Percentiles rank a stretch among this genome's conserved stretches.
Evolutionary conservation across 768 basidiomycete genomes (phyloP).

Genomic region (Leucocoprinus leucothites): DNA sequence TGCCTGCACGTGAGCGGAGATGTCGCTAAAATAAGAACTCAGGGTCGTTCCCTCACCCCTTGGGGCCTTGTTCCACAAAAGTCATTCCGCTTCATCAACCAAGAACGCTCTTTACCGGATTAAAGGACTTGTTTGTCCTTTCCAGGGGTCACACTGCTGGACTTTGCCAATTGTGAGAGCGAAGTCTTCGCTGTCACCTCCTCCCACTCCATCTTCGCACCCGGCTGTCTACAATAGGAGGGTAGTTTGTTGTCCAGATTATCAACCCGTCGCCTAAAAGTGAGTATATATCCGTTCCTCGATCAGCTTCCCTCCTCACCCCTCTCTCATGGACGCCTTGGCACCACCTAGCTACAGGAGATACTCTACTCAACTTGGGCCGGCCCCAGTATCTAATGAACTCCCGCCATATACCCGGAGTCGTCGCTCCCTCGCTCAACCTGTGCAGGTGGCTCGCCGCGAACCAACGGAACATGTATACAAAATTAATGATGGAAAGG

Average conservation of each 20-base stretch:
- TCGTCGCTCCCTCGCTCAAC: conserved; percentile 40
- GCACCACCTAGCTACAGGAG: conserved; percentile 50
- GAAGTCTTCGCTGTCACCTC: not conserved
- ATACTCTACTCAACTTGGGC: conserved; percentile 48
- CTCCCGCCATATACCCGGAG: conserved; percentile 41
- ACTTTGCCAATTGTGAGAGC: conserved; percentile 19
- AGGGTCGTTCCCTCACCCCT: not conserved
- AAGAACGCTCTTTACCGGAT: conserved; percentile 10
- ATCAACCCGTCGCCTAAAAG: conserved; percentile 7
- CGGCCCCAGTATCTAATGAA: conserved; percentile 44
- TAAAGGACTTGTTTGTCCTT: conserved; percentile 14
- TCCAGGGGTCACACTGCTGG: not conserved
- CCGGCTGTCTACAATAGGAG: conserved; percentile 24
- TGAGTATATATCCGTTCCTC: conserved; percentile 14
- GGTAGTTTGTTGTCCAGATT: conserved; percentile 25
- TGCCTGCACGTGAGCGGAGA: conserved; percentile 1
- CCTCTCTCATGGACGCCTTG: conserved; percentile 39
- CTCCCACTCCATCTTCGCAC: conserved; percentile 12
- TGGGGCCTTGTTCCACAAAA: conserved; percentile 7
- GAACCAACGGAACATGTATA: conserved; percentile 50
- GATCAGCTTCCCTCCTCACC: conserved; percentile 4
- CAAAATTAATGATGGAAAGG: conserved; percentile 37
- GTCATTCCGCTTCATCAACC: conserved; percentile 6
- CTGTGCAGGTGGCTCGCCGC: conserved; percentile 30
- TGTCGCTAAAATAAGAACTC: not conserved